Percentiles rank a stretch among this genome's conserved stretches.
Evolutionary conservation across 441 rosid genomes (phyloP).

Genomic region (Codiaeum variegatum): DNA sequence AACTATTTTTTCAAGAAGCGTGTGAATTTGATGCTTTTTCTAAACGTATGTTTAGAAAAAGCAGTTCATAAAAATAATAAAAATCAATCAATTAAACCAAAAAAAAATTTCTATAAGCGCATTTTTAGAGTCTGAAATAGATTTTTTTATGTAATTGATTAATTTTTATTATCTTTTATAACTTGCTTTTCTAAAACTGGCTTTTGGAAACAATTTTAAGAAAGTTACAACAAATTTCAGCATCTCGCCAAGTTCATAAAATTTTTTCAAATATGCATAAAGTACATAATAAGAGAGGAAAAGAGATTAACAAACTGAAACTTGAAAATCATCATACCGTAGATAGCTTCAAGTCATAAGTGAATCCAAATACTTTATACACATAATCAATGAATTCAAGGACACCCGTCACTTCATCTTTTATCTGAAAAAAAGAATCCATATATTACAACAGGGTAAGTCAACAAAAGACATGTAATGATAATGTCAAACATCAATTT

Average conservation of each 20-base stretch:
- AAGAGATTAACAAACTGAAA: neutral
- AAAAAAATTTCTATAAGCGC: no score
- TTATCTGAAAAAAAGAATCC: conserved; percentile 51
- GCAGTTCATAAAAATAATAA: no score
- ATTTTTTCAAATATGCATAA: neutral
- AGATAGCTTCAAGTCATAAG: conserved; percentile 90
- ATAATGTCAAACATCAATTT: conserved; percentile 18
- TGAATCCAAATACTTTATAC: conserved; percentile 74
- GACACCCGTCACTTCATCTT: conserved; percentile 78
- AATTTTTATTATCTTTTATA: no score
- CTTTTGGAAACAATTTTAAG: no score
- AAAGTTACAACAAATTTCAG: no score
- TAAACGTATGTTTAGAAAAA: no score
- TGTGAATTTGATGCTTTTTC: no score
- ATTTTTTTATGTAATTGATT: no score
- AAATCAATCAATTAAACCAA: no score
- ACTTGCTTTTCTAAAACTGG: no score
- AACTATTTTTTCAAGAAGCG: no score
- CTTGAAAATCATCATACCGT: conserved; percentile 50
- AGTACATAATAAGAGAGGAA: neutral
- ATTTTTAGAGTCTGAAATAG: no score
- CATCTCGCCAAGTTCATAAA: neutral
- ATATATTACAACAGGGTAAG: conserved; percentile 19
- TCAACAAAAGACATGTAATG: conserved; percentile 15
- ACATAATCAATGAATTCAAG: conserved; percentile 77